Conservation (phyloP, 2,329 filamentous ascomycete genomes). For the Aspergillus sp. region DNA sequence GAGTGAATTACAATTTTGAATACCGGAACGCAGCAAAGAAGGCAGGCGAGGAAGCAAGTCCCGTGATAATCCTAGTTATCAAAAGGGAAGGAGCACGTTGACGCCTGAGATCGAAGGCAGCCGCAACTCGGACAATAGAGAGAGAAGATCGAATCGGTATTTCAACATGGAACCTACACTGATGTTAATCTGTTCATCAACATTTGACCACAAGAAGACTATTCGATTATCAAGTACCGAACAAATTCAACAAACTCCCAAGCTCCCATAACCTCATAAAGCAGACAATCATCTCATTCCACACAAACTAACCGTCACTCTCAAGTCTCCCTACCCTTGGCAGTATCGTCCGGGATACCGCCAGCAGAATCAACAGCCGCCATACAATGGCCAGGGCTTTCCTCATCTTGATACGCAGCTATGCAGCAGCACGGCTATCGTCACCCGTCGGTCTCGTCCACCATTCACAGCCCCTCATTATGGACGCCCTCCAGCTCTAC, state of each 20-base stretch:
- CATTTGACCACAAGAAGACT: no score
- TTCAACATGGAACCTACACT: no score
- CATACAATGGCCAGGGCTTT: conserved; percentile 33
- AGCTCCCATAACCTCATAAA: neutral
- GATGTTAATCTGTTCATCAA: no score
- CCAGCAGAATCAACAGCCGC: conserved; percentile 27
- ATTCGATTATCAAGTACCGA: neutral
- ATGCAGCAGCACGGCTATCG: conserved; percentile 46
- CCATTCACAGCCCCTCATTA: conserved; percentile 54
- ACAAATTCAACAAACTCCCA: neutral
- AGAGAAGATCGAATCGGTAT: no score
- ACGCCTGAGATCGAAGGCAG: neutral
- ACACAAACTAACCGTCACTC: neutral
- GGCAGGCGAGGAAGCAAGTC: neutral
- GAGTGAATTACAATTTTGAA: no score
- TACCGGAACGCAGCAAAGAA: neutral
- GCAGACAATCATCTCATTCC: neutral
- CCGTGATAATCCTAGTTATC: neutral
- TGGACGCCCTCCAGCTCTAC: no score
- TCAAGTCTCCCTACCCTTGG: conserved; percentile 4
- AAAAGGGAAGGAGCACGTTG: neutral
- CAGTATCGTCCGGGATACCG: conserved; percentile 34
- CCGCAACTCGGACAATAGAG: neutral
- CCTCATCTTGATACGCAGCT: conserved; percentile 21
- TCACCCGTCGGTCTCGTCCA: conserved; percentile 58